Evolutionary conservation across 1,139 yeast species (phyloP), one percentile per base, ranked within the genome.

Genomic region (Dujonia santamariae): DNA sequence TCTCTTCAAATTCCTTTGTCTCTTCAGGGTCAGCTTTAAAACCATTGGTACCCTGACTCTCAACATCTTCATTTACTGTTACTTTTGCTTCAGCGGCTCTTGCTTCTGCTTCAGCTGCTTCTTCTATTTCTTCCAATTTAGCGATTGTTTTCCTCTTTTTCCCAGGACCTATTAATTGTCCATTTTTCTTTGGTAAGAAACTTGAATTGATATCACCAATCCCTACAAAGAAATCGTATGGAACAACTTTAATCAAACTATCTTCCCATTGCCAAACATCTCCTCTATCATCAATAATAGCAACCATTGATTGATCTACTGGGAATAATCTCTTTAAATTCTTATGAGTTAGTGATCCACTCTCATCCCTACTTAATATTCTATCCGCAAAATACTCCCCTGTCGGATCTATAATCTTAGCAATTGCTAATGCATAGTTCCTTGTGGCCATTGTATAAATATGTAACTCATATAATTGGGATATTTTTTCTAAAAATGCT

Each of bases 221-320:
- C 8, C 97, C 97, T 28, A 88, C 95, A 50, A 94, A 94, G 51
- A 92, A 94, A 53, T 87, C 95, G 56, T 87, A 92, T 0, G 98
- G 98, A 2, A 88, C 85, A 7, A 92, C 98, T 55, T 90, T 87
- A 40, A 92, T 78, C 45, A 92, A 67, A 54, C 92, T 90, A 18
- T 85, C 81, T 45, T 88, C 86, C 98, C 98, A 92, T 53, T 85
- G 87, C 99, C 99, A 92, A 8, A 92, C 98, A 56, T 92, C 99
- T 4, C 97, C 98, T 55, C 99, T 75, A 55, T 92, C 99, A 58
- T 92, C 99, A 41, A 92, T 92, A 30, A 92, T 83, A 3, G 87
- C 95, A 30, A 92, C 98, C 96, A 92, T 85, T 12, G 95, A 82
- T 25, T 95, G 95, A 44, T 92, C 96, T 3, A 92, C 95, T 0